Conservation (phyloP, 148 eudicot species). For the Silene conica region DNA sequence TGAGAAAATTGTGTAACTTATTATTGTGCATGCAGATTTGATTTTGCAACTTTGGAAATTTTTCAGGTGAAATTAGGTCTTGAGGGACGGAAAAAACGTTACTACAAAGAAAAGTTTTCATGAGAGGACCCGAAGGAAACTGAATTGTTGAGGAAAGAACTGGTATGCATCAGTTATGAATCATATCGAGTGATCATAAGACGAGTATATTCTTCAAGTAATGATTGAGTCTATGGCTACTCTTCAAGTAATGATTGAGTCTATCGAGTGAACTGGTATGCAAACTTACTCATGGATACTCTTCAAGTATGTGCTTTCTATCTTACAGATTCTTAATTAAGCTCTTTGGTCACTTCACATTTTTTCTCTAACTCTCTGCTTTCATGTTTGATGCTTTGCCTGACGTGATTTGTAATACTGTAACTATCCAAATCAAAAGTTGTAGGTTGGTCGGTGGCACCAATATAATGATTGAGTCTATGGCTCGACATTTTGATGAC, state of each 20-base stretch:
- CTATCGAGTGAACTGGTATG: no score
- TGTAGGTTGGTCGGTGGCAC: background rate
- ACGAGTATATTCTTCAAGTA: no score
- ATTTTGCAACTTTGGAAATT: background rate
- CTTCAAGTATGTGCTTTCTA: slow-evolving; percentile 45
- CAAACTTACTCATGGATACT: slow-evolving; percentile 85
- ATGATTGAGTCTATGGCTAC: no score
- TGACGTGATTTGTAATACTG: background rate
- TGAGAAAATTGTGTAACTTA: background rate
- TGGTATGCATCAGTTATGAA: slow-evolving; percentile 46
- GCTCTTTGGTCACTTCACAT: background rate
- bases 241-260: no score
- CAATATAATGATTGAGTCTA: background rate
- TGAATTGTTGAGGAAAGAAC: slow-evolving; percentile 51
- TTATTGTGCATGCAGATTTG: background rate
- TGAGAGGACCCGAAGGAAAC: slow-evolving; percentile 56
- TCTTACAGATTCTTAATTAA: background rate
- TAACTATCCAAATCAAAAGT: background rate
- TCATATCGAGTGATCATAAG: background rate
- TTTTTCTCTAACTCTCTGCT: background rate
- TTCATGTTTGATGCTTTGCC: background rate
- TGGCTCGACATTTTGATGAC: background rate
- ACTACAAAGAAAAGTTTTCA: slow-evolving; percentile 74
- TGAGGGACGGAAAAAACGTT: slow-evolving; percentile 75
- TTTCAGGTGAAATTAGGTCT: slow-evolving; percentile 69